Evolutionary conservation across 805 yeast genomes (phyloP).

Genomic region (Saitoella complicata): DNA sequence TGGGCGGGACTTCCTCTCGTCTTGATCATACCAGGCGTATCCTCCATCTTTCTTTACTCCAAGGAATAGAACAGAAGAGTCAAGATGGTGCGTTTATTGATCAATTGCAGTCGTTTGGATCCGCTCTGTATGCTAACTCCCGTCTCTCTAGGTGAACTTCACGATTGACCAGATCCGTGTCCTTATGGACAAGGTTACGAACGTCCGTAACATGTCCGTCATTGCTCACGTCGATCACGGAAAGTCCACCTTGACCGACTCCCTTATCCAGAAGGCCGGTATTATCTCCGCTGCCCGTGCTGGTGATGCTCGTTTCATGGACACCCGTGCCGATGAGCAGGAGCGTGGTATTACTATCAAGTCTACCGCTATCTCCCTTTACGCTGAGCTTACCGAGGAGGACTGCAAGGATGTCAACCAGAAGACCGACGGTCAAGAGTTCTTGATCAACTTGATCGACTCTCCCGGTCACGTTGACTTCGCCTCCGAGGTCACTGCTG

Average conservation of each 20-base stretch:
- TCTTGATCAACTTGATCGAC: constrained; percentile 95
- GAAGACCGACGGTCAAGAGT: constrained; percentile 78
- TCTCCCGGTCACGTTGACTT: constrained; percentile 99
- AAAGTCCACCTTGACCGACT: constrained; percentile 97
- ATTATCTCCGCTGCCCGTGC: constrained; percentile 99
- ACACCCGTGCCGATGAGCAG: constrained; percentile 99
- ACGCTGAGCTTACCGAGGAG: constrained; percentile 71
- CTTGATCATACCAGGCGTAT: too few relatives aligned
- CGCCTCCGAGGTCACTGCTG: constrained; percentile 99
- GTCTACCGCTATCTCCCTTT: constrained; percentile 96
- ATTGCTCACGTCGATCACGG: constrained; percentile 99
- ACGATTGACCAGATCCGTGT: constrained; percentile 69
- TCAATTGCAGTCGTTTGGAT: too few relatives aligned
- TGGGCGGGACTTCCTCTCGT: too few relatives aligned
- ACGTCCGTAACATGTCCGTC: constrained; percentile 99
- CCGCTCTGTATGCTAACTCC: too few relatives aligned
- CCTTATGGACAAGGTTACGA: constrained; percentile 98
- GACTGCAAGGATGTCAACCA: constrained; percentile 82
- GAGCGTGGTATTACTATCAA: constrained; percentile 99
- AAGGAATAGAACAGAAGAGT: too few relatives aligned
- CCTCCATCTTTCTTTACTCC: too few relatives aligned
- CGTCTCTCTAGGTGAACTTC: neutral
- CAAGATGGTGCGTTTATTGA: too few relatives aligned
- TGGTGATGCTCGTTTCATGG: constrained; percentile 99
- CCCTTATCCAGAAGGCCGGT: constrained; percentile 98